Percentiles rank a stretch among this genome's conserved stretches.
Evolutionary conservation across 176 grass and related monocot genomes (phyloP).

Genomic region (Rhynchospora tenuis): DNA sequence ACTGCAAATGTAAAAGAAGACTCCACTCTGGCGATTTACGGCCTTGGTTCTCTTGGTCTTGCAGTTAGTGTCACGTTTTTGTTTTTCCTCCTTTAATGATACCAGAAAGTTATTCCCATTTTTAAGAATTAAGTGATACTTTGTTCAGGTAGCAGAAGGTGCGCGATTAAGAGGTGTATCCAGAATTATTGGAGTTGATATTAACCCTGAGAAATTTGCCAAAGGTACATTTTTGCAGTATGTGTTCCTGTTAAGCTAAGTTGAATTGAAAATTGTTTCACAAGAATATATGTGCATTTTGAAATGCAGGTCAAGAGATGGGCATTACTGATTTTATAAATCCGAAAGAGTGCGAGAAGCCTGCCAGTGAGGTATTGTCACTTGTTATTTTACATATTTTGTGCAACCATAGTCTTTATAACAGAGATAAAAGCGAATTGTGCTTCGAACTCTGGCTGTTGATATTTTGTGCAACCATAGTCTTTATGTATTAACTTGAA

Average conservation of each 20-base stretch:
- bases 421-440: not conserved
- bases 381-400: not conserved
- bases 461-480: too few relatives aligned
- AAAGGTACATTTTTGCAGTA: conserved; percentile 28
- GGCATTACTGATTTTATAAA: conserved; percentile 62
- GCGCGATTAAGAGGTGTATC: conserved; percentile 37
- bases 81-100: not conserved
- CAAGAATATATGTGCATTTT: not conserved
- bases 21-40: conserved; percentile 49
- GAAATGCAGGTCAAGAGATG: conserved; percentile 55
- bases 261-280: not conserved
- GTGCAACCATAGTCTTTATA: not conserved
- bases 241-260: not conserved
- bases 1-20: conserved; percentile 51
- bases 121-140: not conserved
- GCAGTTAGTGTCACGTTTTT: conserved; percentile 36
- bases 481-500: too few relatives aligned
- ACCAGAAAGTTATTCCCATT: not conserved
- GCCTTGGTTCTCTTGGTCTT: conserved; percentile 69
- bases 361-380: conserved; percentile 41
- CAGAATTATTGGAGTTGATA: conserved; percentile 55
- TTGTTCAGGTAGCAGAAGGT: conserved; percentile 59
- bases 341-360: conserved; percentile 28
- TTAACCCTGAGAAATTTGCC: conserved; percentile 51
- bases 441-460: not conserved